Base-by-base conservation (phyloP, 352 stramenopile genomes). In the Thalassiosira allenii region DNA sequence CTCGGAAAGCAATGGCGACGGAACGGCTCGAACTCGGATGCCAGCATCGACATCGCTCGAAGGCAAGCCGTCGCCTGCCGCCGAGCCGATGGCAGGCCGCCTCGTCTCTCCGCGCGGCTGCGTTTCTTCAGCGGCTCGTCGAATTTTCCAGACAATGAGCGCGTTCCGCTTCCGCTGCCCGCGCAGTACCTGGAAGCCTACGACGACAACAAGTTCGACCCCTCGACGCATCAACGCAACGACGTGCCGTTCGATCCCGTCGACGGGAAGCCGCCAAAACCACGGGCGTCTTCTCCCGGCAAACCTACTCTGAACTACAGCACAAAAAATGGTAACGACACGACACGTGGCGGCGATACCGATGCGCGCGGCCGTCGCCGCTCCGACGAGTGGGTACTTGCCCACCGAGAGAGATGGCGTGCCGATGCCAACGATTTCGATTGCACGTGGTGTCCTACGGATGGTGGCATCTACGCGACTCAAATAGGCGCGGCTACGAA, bases 171-270 rank as follows among this genome's bases (percentile, higher is more conserved):
- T 49, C 40, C 33, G 3, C 70, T 84, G 3, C 75, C 75, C 0
- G 59, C 20, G 23, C 75, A 84, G 44, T 84, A 68, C 57, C 51
- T 84, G 40, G 52, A 79, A 68, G 75, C 68, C 14, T 54, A 63
- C 25, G 62, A 79, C 34, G 33, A 61, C n/a, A 20, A 58, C 37
- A 71, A 67, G n/a, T 78, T 81, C 53, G 88, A 93, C 69, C 56
- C 71, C 23, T 40, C 14, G 1, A 93, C 86, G 44, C 65, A 79
- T 70, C 89, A 92, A 83, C 23, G 86, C 32, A 87, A 81, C 40
- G 86, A 93, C 81, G 80, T 92, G 23, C 34, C 41, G 5, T 88
- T 86, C 66, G 80, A 92, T 62, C 51, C 43, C 20, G 53, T 81
- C 1, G 75, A 77, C 57, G 87, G 87, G 3, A 90, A 86, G 30